phyloP scores from a whole-genome alignment of 2,329 filamentous ascomycete species.

The Sporothrix protearum region DNA sequence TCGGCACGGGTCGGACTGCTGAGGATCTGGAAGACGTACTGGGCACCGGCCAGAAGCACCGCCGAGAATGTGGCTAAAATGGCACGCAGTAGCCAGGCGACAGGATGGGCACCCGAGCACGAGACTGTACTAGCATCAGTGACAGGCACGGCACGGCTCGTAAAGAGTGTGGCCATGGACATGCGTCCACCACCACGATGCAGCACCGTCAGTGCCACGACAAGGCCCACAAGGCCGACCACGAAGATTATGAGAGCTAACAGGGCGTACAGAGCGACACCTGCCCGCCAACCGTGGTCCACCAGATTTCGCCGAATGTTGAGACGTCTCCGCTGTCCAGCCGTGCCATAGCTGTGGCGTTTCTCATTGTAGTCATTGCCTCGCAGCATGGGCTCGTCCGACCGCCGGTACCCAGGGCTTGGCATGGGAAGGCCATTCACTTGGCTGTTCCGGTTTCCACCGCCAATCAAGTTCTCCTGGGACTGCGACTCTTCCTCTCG shows the following conservation, averaged over 20 bases:
- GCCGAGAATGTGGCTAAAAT: slow-evolving; percentile 45
- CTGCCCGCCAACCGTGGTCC: slow-evolving; percentile 47
- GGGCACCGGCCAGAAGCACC: slow-evolving; percentile 47
- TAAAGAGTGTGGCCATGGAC: slow-evolving; percentile 29
- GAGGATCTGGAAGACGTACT: slow-evolving; percentile 54
- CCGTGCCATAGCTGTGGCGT: background rate
- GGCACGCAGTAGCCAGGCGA: slow-evolving; percentile 44
- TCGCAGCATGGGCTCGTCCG: slow-evolving; percentile 10
- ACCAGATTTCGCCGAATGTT: slow-evolving; percentile 18
- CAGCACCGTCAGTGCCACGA: slow-evolving; percentile 33
- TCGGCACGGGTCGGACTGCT: slow-evolving; percentile 52
- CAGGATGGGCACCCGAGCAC: slow-evolving; percentile 34
- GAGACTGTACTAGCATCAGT: slow-evolving; percentile 36
- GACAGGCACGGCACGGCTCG: slow-evolving; percentile 34
- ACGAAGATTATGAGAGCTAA: slow-evolving; percentile 41
- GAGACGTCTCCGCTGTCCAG: background rate
- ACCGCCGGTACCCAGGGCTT: slow-evolving; percentile 1
- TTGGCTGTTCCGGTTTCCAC: background rate
- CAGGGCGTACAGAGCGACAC: slow-evolving; percentile 44
- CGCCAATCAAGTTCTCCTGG: background rate
- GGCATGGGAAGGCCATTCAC: background rate
- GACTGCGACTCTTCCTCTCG: slow-evolving; percentile 28
- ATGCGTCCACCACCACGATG: slow-evolving; percentile 26
- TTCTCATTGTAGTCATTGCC: background rate
- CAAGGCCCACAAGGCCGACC: slow-evolving; percentile 39